These are phyloP conservation scores for Leccinum griseonigrum DNA, from an alignment of 1,284 basidiomycete species.

Conservation along the genomic window DNA sequence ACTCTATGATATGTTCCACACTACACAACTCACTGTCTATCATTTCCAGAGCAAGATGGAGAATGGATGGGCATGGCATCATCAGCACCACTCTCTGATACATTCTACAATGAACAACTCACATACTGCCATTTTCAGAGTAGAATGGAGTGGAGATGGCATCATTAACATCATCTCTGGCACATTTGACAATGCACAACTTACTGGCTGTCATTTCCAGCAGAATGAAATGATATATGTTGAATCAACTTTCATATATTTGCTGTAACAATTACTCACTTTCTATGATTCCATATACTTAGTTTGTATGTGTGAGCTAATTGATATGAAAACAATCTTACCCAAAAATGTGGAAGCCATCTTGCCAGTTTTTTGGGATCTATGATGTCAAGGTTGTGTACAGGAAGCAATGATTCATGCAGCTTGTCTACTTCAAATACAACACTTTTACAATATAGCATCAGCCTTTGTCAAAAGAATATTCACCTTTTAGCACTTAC, in stretches of 20 bases:
- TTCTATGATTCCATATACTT: neutral
- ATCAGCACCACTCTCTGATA: neutral
- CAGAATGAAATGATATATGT: neutral
- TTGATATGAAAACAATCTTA: neutral
- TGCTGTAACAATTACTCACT: neutral
- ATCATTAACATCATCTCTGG: no score
- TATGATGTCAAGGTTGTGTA: neutral
- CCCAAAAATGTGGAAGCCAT: neutral
- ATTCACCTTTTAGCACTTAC: neutral
- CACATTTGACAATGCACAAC: neutral
- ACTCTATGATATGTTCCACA: no score
- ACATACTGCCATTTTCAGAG: neutral
- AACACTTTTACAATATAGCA: neutral
- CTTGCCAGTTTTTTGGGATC: neutral
- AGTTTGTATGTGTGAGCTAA: neutral
- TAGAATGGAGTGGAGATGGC: neutral
- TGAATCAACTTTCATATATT: neutral
- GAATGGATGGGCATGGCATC: neutral
- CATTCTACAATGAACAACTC: neutral
- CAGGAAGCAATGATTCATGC: neutral
- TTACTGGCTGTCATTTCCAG: neutral
- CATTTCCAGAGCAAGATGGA: no score
- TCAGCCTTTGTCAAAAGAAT: neutral
- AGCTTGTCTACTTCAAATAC: neutral
- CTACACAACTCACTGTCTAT: no score